Evolutionary conservation across 1,284 basidiomycete genomes (phyloP).

Genomic region (Trametes hirsuta): DNA sequence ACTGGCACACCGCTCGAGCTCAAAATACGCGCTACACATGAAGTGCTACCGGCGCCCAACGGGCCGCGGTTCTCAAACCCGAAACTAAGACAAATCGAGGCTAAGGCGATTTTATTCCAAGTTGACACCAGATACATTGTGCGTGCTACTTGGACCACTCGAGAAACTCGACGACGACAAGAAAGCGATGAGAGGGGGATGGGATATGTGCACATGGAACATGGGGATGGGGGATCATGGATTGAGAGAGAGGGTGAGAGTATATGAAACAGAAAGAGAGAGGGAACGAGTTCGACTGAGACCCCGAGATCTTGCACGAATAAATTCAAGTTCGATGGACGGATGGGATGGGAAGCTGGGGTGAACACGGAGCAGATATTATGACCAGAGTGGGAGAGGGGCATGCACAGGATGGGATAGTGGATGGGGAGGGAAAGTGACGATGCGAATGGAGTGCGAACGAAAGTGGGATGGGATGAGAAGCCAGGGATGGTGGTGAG

Average conservation of each 20-base stretch:
- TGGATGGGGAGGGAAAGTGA: background rate
- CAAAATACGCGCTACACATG: too few relatives aligned
- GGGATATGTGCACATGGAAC: background rate
- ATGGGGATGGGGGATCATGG: background rate
- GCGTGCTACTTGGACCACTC: slow-evolving; percentile 12
- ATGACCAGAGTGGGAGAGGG: background rate
- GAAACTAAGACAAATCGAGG: background rate
- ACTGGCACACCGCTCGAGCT: too few relatives aligned
- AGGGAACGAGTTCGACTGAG: background rate
- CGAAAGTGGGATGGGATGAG: background rate
- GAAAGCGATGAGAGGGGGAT: background rate
- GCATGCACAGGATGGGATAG: background rate
- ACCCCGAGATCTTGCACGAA: background rate
- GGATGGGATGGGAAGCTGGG: background rate
- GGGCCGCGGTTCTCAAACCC: too few relatives aligned
- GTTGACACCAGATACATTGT: slow-evolving; percentile 16
- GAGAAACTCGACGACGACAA: background rate
- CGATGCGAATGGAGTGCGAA: background rate
- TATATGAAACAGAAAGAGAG: background rate
- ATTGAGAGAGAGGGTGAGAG: background rate
- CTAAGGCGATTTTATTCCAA: slow-evolving; percentile 9
- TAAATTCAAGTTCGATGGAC: background rate
- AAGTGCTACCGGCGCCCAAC: too few relatives aligned
- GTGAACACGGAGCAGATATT: background rate
- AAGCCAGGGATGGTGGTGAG: too few relatives aligned